These are phyloP conservation scores for Umbelopsis ramanniana DNA, from an alignment of 192 early-diverging fungal species.

Conservation along the genomic window DNA sequence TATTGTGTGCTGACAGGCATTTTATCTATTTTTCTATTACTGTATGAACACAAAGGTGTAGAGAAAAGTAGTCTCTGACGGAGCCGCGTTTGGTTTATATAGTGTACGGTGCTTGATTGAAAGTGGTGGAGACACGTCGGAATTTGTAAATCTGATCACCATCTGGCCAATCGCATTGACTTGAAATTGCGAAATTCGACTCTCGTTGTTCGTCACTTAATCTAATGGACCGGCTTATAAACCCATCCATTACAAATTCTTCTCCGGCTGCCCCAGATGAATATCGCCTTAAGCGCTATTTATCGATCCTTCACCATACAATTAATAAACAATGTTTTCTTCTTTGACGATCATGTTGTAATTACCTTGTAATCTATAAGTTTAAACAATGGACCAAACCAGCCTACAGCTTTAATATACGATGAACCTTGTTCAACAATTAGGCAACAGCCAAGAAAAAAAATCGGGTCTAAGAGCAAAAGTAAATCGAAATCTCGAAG, in stretches of 20 bases:
- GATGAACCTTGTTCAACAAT: no score
- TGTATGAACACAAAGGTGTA: slow-evolving; percentile 8
- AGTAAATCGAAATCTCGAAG: no score
- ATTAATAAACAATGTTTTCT: no score
- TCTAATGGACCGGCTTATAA: neutral
- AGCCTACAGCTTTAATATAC: no score
- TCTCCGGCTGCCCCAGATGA: no score
- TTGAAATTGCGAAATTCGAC: slow-evolving; percentile 35
- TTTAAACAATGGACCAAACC: no score
- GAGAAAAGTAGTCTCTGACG: neutral
- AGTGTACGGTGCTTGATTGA: neutral
- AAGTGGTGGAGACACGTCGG: slow-evolving; percentile 21
- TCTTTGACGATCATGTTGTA: no score
- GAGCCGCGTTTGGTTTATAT: neutral
- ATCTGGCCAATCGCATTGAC: slow-evolving; percentile 33
- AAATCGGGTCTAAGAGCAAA: no score
- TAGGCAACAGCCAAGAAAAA: no score
- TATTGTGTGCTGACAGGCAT: slow-evolving; percentile 39
- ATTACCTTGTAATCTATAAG: no score
- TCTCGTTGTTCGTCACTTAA: slow-evolving; percentile 24
- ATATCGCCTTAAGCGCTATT: no score
- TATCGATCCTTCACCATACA: no score
- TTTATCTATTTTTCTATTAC: slow-evolving; percentile 9
- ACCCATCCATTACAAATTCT: slow-evolving; percentile 6
- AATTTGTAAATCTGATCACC: slow-evolving; percentile 26